Evolutionary conservation across 495 filamentous ascomycete species (phyloP).

Genomic region (Aspergillus haitiensis): DNA sequence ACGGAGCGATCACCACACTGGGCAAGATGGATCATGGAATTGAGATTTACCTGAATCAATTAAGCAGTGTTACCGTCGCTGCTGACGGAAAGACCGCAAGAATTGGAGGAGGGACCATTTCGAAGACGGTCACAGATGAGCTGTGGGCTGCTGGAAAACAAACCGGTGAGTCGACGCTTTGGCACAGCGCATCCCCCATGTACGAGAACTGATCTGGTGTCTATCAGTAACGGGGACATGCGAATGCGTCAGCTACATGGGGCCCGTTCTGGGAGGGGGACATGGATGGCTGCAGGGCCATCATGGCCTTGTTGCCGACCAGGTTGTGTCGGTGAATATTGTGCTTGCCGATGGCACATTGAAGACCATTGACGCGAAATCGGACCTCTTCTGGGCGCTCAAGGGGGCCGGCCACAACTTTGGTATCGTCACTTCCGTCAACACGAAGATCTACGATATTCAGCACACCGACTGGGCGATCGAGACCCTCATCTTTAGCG

Average conservation of each 20-base stretch:
- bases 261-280: constrained; percentile 61
- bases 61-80: constrained; percentile 44
- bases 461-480: constrained; percentile 42
- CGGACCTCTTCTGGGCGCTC: constrained; percentile 58
- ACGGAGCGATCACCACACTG: constrained; percentile 46
- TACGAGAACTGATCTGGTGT: not conserved
- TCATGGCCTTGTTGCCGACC: constrained; percentile 61
- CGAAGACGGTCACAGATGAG: constrained; percentile 31
- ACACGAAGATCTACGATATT: constrained; percentile 49
- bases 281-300: constrained; percentile 60
- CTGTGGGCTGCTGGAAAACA: constrained; percentile 33
- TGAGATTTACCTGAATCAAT: constrained; percentile 43
- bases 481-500: constrained; percentile 45
- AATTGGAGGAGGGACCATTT: constrained; percentile 52
- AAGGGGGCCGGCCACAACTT: constrained; percentile 64
- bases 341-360: constrained; percentile 57
- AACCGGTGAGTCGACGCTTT: constrained; percentile 8
- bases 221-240: constrained; percentile 52
- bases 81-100: constrained; percentile 47
- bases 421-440: constrained; percentile 55
- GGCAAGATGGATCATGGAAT: constrained; percentile 49
- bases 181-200: no score
- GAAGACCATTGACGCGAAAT: constrained; percentile 32
- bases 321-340: constrained; percentile 52
- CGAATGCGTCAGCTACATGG: constrained; percentile 56